phyloP scores from a whole-genome alignment of 176 grass and related monocot species.

The Carex myosuroides region DNA sequence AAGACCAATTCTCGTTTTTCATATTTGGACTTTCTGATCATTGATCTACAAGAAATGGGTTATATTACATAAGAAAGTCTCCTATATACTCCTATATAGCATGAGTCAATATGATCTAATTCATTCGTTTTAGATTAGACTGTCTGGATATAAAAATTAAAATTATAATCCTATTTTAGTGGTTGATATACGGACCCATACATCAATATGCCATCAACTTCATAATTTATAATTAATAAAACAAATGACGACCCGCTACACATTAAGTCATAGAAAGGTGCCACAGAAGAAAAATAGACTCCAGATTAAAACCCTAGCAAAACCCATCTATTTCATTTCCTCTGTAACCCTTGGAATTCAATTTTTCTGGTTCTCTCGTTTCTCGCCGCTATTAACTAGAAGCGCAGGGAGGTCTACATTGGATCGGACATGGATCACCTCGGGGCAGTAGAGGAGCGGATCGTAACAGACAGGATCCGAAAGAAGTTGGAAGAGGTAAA shows the following conservation, averaged over 20 bases:
- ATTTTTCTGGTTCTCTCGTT: not conserved
- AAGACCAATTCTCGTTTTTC: no score
- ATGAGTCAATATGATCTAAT: no score
- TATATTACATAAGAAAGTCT: no score
- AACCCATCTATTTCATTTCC: not conserved
- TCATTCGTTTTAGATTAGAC: no score
- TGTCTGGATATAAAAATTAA: no score
- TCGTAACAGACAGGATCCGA: conserved; percentile 53
- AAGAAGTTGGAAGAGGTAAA: conserved; percentile 90
- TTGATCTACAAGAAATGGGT: no score
- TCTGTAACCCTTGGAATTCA: not conserved
- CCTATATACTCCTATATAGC: no score
- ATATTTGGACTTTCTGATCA: no score
- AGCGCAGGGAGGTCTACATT: not conserved
- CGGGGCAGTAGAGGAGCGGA: conserved; percentile 51
- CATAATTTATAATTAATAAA: not conserved
- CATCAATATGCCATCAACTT: no score
- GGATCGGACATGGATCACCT: conserved; percentile 36
- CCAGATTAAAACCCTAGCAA: conserved; percentile 16
- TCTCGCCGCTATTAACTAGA: not conserved
- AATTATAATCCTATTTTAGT: no score
- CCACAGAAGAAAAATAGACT: not conserved
- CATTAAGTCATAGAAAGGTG: not conserved
- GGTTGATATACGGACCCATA: no score
- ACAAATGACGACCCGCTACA: not conserved